Conservation (phyloP, 192 early-diverging fungal genomes). For the Backusella sp. region DNA sequence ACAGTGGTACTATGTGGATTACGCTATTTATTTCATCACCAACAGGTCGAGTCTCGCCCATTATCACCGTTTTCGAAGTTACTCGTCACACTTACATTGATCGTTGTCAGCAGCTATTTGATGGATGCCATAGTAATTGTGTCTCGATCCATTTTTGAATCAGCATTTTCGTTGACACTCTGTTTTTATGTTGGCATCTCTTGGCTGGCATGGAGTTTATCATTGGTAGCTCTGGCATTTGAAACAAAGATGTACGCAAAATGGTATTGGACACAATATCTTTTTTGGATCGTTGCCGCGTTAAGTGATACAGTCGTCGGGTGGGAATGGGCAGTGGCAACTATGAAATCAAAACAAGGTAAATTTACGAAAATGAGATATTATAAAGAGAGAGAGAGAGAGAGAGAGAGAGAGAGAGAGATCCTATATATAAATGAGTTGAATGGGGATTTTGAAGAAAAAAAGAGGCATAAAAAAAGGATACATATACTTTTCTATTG, state of each 20-base stretch:
- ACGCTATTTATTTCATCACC: constrained; percentile 3
- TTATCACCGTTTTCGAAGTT: constrained; percentile 24
- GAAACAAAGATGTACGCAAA: constrained; percentile 38
- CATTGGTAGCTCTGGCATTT: constrained; percentile 32
- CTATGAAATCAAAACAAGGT: constrained; percentile 28
- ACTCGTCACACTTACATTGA: constrained; percentile 28
- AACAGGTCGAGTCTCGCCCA: neutral
- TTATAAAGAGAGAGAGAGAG: neutral
- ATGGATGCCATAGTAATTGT: constrained; percentile 36
- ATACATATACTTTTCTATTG: neutral
- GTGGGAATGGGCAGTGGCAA: constrained; percentile 40
- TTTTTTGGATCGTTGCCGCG: constrained; percentile 48
- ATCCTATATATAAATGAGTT: neutral
- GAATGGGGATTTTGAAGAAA: neutral
- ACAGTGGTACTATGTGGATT: constrained; percentile 22
- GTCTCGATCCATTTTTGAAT: constrained; percentile 34
- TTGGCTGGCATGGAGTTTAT: constrained; percentile 37
- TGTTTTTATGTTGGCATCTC: constrained; percentile 43
- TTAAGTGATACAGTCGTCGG: constrained; percentile 44
- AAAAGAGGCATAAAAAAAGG: neutral
- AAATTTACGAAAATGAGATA: constrained; percentile 6
- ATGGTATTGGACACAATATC: constrained; percentile 55
- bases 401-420: neutral
- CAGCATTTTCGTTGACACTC: constrained; percentile 42
- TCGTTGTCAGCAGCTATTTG: constrained; percentile 37